Conservation (phyloP, 768 basidiomycete species). For the button mushroom (Agaricus bisporus) region DNA sequence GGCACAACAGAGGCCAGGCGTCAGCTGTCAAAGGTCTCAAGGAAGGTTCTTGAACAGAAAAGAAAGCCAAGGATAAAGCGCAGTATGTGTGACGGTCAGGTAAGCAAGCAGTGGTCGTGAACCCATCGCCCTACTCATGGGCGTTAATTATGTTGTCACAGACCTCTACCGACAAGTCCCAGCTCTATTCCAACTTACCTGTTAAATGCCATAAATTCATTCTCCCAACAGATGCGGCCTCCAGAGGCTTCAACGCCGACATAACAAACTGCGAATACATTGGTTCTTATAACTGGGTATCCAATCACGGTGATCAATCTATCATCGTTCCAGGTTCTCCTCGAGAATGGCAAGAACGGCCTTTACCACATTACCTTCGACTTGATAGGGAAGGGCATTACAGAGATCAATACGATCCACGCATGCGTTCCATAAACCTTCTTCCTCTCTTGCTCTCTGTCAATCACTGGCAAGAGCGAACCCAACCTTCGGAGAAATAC, state of each 20-base stretch:
- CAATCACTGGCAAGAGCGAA: conserved; percentile 8
- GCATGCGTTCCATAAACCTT: conserved; percentile 3
- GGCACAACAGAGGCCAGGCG: too few relatives aligned
- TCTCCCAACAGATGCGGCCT: background rate
- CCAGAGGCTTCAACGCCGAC: conserved; percentile 16
- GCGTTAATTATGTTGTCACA: background rate
- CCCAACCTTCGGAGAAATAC: conserved; percentile 11
- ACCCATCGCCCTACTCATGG: too few relatives aligned
- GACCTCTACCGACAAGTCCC: background rate
- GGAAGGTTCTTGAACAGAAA: too few relatives aligned
- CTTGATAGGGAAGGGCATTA: background rate
- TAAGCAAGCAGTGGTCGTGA: too few relatives aligned
- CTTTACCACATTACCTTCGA: background rate
- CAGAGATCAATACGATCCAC: conserved; percentile 7
- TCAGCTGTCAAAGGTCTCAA: too few relatives aligned
- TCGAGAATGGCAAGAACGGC: conserved; percentile 5
- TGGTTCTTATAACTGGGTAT: conserved; percentile 53
- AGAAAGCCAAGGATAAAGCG: too few relatives aligned
- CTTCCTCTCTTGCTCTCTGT: conserved; percentile 10
- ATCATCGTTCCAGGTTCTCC: conserved; percentile 43
- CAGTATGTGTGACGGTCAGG: too few relatives aligned
- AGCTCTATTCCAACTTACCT: background rate
- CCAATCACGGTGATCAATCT: conserved; percentile 32
- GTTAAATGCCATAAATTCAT: conserved; percentile 2
- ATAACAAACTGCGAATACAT: conserved; percentile 34